These are phyloP conservation scores for Pyrenophora seminiperda DNA, from an alignment of 2,329 filamentous ascomycete genomes.

Conservation along the genomic window DNA sequence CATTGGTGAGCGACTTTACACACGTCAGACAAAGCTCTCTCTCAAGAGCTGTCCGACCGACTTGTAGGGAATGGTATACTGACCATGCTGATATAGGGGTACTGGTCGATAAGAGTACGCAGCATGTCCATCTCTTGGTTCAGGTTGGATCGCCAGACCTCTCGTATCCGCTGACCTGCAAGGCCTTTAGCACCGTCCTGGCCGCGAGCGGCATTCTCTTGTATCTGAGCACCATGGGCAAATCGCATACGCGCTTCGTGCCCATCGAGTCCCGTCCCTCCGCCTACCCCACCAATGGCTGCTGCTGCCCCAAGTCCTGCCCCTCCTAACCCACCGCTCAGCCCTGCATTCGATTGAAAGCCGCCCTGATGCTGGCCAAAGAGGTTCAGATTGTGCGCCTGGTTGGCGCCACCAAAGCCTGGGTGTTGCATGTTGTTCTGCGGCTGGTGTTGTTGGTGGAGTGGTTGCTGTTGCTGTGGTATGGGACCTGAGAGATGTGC, in stretches of 20 bases:
- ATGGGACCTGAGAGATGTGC: constrained; percentile 57
- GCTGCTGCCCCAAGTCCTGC: constrained; percentile 62
- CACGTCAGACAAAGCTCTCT: constrained; percentile 14
- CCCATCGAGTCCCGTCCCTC: constrained; percentile 74
- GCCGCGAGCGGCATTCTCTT: constrained; percentile 58
- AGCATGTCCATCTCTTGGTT: constrained; percentile 87
- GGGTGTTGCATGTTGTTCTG: constrained; percentile 68
- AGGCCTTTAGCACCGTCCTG: constrained; percentile 63
- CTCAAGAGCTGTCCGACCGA: constrained; percentile 4
- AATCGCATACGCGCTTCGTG: constrained; percentile 90
- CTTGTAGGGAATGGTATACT: constrained; percentile 44
- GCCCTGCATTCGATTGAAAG: constrained; percentile 57
- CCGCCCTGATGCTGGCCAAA: constrained; percentile 46
- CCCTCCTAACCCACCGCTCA: constrained; percentile 62
- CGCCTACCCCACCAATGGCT: constrained; percentile 55
- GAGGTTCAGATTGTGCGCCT: constrained; percentile 69
- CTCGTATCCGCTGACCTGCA: constrained; percentile 77
- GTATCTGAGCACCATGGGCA: constrained; percentile 68
- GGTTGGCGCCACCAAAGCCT: constrained; percentile 61
- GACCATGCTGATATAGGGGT: constrained; percentile 98
- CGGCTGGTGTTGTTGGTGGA: constrained; percentile 57
- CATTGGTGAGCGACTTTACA: constrained; percentile 17
- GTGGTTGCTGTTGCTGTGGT: constrained; percentile 37
- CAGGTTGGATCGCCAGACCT: constrained; percentile 94
- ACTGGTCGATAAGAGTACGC: constrained; percentile 82